Conservation (phyloP, 2,329 filamentous ascomycete genomes). For the Annulohypoxylon truncatum region DNA sequence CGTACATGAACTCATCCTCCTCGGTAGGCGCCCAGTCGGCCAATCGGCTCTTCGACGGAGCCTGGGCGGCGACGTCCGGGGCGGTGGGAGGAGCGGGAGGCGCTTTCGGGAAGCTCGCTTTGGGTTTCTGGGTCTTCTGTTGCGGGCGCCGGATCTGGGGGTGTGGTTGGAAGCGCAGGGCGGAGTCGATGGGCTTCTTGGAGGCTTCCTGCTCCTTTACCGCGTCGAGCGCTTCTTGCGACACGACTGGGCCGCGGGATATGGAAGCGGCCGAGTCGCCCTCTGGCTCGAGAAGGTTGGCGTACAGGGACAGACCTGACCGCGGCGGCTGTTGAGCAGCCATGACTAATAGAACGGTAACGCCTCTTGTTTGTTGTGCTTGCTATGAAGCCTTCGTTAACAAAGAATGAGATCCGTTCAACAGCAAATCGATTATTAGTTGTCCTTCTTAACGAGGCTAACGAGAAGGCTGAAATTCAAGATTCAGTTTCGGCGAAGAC, state of each 20-base stretch:
- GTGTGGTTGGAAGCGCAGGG: conserved; percentile 82
- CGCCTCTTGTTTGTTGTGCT: neutral
- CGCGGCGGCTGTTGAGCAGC: conserved; percentile 52
- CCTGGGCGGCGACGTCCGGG: conserved; percentile 48
- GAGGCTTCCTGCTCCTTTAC: conserved; percentile 60
- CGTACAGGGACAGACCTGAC: conserved; percentile 78
- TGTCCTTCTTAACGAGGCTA: conserved; percentile 8
- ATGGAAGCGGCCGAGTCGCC: conserved; percentile 70
- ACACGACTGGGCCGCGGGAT: conserved; percentile 79
- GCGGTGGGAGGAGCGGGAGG: conserved; percentile 50
- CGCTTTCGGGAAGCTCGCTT: conserved; percentile 67
- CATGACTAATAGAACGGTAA: conserved; percentile 32
- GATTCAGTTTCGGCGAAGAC: neutral
- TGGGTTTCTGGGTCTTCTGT: conserved; percentile 68
- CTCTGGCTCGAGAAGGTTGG: conserved; percentile 78
- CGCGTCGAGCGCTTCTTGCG: conserved; percentile 66
- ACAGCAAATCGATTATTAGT: neutral
- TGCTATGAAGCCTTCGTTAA: neutral
- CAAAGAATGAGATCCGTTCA: neutral
- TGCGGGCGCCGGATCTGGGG: conserved; percentile 77
- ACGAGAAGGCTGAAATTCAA: conserved; percentile 12
- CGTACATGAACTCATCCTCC: conserved; percentile 85
- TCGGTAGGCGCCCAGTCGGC: conserved; percentile 83
- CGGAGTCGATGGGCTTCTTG: conserved; percentile 73
- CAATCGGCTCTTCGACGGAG: conserved; percentile 72